phyloP scores from a whole-genome alignment of 306 rosid species.

The Cucumis hystrix region DNA sequence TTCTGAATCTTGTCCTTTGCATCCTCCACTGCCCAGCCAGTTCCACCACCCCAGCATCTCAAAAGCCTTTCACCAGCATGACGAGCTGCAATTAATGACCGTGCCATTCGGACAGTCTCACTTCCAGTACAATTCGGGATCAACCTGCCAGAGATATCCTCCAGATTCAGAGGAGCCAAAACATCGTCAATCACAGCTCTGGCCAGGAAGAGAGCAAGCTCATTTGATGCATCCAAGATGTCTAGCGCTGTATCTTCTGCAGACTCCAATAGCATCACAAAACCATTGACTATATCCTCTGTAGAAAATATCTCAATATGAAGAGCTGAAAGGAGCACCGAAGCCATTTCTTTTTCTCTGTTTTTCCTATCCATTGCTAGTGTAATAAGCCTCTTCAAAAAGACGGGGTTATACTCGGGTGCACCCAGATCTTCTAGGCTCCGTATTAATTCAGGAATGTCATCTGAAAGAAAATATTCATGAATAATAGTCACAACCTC shows the following conservation, averaged over 20 bases:
- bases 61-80: constrained; percentile 95
- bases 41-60: constrained; percentile 99
- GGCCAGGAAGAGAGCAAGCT: constrained; percentile 83
- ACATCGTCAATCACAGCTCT: constrained; percentile 97
- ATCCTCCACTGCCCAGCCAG: constrained; percentile 99
- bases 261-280: constrained; percentile 72
- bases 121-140: constrained; percentile 56
- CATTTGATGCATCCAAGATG: constrained; percentile 92
- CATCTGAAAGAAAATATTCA: constrained; percentile 88
- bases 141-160: constrained; percentile 63
- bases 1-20: constrained; percentile 94
- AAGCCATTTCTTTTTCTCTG: constrained; percentile 98
- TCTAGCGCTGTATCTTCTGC: constrained; percentile 93
- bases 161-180: constrained; percentile 78
- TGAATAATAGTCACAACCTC: constrained; percentile 82
- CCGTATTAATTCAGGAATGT: constrained; percentile 83
- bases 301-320: constrained; percentile 91
- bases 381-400: constrained; percentile 83
- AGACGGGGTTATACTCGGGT: constrained; percentile 71
- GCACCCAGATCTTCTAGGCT: constrained; percentile 81
- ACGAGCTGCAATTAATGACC: constrained; percentile 68
- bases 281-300: constrained; percentile 81
- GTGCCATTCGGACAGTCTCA: constrained; percentile 79
- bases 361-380: constrained; percentile 96
- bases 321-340: constrained; percentile 88